Percentiles rank a stretch among this genome's conserved stretches.
Evolutionary conservation across 768 basidiomycete genomes (phyloP).

Genomic region (Austroboletus festivus): DNA sequence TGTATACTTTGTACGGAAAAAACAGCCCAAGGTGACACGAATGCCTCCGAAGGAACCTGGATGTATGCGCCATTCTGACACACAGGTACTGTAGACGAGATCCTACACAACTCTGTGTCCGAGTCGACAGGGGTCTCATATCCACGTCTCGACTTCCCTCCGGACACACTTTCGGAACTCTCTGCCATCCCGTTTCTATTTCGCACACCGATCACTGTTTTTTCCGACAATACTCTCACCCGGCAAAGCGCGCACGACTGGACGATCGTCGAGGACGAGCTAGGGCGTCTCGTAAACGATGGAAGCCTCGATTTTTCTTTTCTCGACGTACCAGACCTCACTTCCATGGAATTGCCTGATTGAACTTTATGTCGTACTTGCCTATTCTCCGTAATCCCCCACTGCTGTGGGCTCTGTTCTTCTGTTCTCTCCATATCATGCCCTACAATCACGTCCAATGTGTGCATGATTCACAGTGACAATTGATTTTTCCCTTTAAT

Average conservation of each 20-base stretch:
- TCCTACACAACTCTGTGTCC: neutral
- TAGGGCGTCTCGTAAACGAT: constrained; percentile 17
- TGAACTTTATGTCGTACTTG: constrained; percentile 1
- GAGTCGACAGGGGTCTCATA: neutral
- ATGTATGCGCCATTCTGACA: constrained; percentile 24
- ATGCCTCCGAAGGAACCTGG: neutral
- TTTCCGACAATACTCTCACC: neutral
- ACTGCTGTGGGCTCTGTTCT: too few relatives aligned
- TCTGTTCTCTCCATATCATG: too few relatives aligned
- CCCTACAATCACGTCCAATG: too few relatives aligned
- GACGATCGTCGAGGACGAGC: constrained; percentile 20
- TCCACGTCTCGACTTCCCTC: constrained; percentile 11
- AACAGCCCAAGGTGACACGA: constrained; percentile 20
- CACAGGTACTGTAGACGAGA: constrained; percentile 8
- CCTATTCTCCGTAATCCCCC: neutral
- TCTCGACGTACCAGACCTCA: constrained; percentile 17
- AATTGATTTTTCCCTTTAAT: too few relatives aligned
- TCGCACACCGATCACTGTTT: constrained; percentile 17
- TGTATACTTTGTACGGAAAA: constrained; percentile 20
- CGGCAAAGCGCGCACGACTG: constrained; percentile 5
- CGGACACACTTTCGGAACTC: constrained; percentile 20
- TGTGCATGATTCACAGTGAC: too few relatives aligned
- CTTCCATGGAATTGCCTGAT: constrained; percentile 12
- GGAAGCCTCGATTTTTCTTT: constrained; percentile 29
- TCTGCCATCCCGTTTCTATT: constrained; percentile 33